phyloP scores from a whole-genome alignment of 2,329 filamentous ascomycete species.

The Penicillium capsulatum region DNA sequence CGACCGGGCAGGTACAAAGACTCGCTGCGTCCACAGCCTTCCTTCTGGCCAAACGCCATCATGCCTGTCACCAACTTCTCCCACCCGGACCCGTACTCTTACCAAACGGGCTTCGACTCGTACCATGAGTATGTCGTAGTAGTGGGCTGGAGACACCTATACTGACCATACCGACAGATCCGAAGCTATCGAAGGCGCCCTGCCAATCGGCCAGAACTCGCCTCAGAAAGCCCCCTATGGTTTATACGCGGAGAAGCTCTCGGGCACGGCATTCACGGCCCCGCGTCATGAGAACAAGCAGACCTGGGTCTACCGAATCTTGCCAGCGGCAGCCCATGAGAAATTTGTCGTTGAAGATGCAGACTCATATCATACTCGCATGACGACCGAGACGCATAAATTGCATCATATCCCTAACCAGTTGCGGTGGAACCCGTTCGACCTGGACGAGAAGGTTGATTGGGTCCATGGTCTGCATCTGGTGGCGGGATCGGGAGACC shows the following conservation, averaged over 20 bases:
- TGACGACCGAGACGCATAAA: conserved; percentile 44
- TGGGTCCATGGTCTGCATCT: conserved; percentile 67
- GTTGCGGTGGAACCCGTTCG: conserved; percentile 74
- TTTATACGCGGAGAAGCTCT: conserved; percentile 77
- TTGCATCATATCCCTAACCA: conserved; percentile 76
- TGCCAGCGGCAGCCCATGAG: conserved; percentile 60
- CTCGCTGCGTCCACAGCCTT: not conserved
- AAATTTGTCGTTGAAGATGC: conserved; percentile 46
- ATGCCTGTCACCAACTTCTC: conserved; percentile 65
- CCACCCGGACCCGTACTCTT: conserved; percentile 65
- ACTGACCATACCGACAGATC: conserved; percentile 48
- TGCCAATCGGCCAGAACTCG: conserved; percentile 73
- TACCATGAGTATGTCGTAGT: conserved; percentile 65
- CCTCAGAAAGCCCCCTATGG: conserved; percentile 75
- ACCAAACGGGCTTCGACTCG: conserved; percentile 72
- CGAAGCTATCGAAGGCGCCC: conserved; percentile 69
- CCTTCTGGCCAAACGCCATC: conserved; percentile 10
- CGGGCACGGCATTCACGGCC: conserved; percentile 67
- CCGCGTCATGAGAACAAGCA: conserved; percentile 66
- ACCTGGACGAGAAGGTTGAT: conserved; percentile 64
- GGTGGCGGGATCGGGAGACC: conserved; percentile 74
- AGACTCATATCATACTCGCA: conserved; percentile 45
- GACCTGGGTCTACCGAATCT: conserved; percentile 67
- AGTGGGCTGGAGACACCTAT: not conserved
- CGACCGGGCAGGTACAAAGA: conserved; percentile 12